A percentile compares a stretch with the other conserved stretches of the same genome.
These are phyloP conservation scores for Fusarium torreyae DNA, from an alignment of 2,329 filamentous ascomycete species.

Conservation along the genomic window DNA sequence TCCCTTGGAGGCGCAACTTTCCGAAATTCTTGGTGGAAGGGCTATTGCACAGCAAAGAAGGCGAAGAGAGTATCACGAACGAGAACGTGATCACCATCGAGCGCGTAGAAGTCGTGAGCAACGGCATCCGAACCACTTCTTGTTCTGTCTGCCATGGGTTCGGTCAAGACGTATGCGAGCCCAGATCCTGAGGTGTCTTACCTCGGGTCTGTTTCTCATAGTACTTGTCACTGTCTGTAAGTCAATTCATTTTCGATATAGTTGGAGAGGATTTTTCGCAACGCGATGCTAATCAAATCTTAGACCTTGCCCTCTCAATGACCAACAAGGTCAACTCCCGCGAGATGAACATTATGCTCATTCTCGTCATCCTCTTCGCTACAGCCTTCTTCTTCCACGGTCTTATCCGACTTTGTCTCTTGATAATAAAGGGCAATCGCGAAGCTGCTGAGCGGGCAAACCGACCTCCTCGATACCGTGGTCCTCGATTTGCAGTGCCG, in stretches of 20 bases:
- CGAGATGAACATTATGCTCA: conserved; percentile 84
- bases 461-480: conserved; percentile 63
- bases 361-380: conserved; percentile 81
- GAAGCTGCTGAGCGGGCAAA: conserved; percentile 40
- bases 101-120: conserved; percentile 30
- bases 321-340: conserved; percentile 74
- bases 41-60: conserved; percentile 9
- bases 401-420: conserved; percentile 79
- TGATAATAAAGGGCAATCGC: conserved; percentile 67
- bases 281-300: conserved; percentile 10
- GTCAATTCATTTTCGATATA: conserved; percentile 51
- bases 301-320: conserved; percentile 79
- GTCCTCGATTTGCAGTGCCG: conserved; percentile 79
- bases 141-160: conserved; percentile 70
- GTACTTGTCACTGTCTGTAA: conserved; percentile 76
- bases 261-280: background rate
- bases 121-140: conserved; percentile 59
- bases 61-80: conserved; percentile 12
- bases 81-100: conserved; percentile 23
- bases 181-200: conserved; percentile 72
- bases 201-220: conserved; percentile 75
- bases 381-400: conserved; percentile 87
- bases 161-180: conserved; percentile 67
- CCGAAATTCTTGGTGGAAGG: conserved; percentile 33
- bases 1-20: conserved; percentile 37